Conservation (phyloP, 495 filamentous ascomycete genomes). For the Penicillium lagena region DNA sequence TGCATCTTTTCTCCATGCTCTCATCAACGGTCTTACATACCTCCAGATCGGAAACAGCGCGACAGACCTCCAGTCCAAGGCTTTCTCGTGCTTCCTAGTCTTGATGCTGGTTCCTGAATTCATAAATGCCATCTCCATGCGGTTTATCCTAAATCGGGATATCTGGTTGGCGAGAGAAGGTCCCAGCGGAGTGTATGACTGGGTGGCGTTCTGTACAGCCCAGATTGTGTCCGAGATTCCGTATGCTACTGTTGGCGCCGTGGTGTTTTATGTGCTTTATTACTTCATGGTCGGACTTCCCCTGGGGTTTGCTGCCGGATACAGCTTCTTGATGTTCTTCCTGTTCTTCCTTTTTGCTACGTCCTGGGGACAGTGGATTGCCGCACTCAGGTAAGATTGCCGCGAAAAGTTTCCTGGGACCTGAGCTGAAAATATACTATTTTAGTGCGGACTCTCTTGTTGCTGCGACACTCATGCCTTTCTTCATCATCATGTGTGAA, state of each 20-base stretch:
- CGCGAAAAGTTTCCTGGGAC: not conserved
- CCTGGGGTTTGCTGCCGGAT: constrained; percentile 55
- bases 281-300: constrained; percentile 68
- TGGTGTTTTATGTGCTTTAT: constrained; percentile 65
- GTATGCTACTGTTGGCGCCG: constrained; percentile 63
- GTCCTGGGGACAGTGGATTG: constrained; percentile 63
- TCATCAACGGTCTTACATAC: constrained; percentile 72
- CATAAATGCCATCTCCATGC: constrained; percentile 71
- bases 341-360: constrained; percentile 73
- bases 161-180: constrained; percentile 69
- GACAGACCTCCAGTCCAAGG: constrained; percentile 63
- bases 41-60: constrained; percentile 62
- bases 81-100: constrained; percentile 77
- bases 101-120: constrained; percentile 72
- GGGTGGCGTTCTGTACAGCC: constrained; percentile 61
- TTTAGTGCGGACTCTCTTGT: constrained; percentile 61
- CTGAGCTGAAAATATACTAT: not conserved
- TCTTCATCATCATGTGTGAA: constrained; percentile 48
- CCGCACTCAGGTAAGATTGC: constrained; percentile 48
- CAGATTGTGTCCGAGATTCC: constrained; percentile 73
- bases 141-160: constrained; percentile 65
- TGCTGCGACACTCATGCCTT: constrained; percentile 67
- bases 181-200: constrained; percentile 67
- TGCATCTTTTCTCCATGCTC: constrained; percentile 65
- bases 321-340: constrained; percentile 77